Percentiles rank a stretch among this genome's conserved stretches.
Evolutionary conservation across 768 basidiomycete genomes (phyloP).

Genomic region (Auriscalpium vulgare): DNA sequence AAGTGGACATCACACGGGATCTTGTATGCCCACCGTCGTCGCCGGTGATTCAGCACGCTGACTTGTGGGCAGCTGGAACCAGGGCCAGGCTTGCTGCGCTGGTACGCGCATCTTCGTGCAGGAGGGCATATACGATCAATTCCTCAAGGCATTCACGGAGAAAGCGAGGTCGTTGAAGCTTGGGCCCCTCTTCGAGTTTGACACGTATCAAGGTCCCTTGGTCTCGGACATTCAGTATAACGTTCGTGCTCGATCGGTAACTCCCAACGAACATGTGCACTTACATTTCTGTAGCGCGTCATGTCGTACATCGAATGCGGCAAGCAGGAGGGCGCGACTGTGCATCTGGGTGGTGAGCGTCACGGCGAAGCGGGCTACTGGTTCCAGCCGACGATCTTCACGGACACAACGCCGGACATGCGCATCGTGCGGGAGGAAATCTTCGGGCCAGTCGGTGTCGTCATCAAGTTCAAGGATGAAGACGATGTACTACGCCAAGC

Average conservation of each 20-base stretch:
- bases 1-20: slow-evolving; percentile 52
- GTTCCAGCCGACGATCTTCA: slow-evolving; percentile 56
- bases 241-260: slow-evolving; percentile 30
- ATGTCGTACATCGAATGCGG: slow-evolving; percentile 56
- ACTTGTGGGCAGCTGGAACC: slow-evolving; percentile 45
- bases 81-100: slow-evolving; percentile 77
- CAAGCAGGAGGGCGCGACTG: slow-evolving; percentile 50
- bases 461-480: slow-evolving; percentile 57
- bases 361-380: slow-evolving; percentile 52
- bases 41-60: neutral
- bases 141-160: slow-evolving; percentile 50
- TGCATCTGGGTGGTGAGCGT: slow-evolving; percentile 45
- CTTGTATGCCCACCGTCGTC: slow-evolving; percentile 31
- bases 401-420: slow-evolving; percentile 46
- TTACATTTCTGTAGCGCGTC: slow-evolving; percentile 35
- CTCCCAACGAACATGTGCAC: neutral
- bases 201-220: slow-evolving; percentile 69
- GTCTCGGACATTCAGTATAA: slow-evolving; percentile 70
- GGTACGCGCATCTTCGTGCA: slow-evolving; percentile 82
- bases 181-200: slow-evolving; percentile 60
- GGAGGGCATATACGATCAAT: slow-evolving; percentile 69
- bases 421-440: slow-evolving; percentile 52
- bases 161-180: slow-evolving; percentile 49
- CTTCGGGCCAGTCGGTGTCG: slow-evolving; percentile 60
- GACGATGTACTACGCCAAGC: slow-evolving; percentile 62